These are phyloP conservation scores for Graphilbum sp. DNA, from an alignment of 2,329 filamentous ascomycete species.

Conservation along the genomic window DNA sequence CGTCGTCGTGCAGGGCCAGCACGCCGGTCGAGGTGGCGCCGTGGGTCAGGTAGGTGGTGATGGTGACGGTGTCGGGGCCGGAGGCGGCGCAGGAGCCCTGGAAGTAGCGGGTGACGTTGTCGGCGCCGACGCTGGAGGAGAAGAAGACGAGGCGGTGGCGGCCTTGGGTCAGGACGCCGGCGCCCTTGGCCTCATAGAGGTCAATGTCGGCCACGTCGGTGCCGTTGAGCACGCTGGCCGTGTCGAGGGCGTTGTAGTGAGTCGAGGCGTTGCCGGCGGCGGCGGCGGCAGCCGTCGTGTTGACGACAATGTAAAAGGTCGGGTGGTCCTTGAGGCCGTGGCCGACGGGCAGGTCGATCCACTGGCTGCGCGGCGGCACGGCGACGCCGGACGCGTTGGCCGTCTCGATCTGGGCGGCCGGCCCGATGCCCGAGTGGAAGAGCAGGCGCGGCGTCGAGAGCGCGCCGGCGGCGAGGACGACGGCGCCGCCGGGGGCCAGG, in stretches of 20 bases:
- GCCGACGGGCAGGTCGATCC: slow-evolving; percentile 43
- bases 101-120: slow-evolving; percentile 14
- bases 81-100: slow-evolving; percentile 29
- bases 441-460: slow-evolving; percentile 19
- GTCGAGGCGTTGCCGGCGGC: not conserved
- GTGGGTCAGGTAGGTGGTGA: slow-evolving; percentile 33
- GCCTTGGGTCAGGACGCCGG: slow-evolving; percentile 25
- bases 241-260: not conserved
- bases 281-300: too few relatives aligned
- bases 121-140: slow-evolving; percentile 20
- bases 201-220: slow-evolving; percentile 23
- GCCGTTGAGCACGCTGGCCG: slow-evolving; percentile 7
- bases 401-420: slow-evolving; percentile 37
- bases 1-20: slow-evolving; percentile 21
- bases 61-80: slow-evolving; percentile 11
- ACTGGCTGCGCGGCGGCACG: slow-evolving; percentile 32
- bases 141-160: slow-evolving; percentile 29
- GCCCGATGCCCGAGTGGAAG: slow-evolving; percentile 42
- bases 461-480: slow-evolving; percentile 43
- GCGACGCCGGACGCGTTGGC: slow-evolving; percentile 31
- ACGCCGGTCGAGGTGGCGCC: slow-evolving; percentile 29
- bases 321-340: slow-evolving; percentile 39
- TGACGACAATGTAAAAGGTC: not conserved
- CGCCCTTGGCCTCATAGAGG: slow-evolving; percentile 15
- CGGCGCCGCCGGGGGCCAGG: slow-evolving; percentile 28